Conservation (phyloP, 768 basidiomycete genomes). For the Ephemerocybe angulata region DNA sequence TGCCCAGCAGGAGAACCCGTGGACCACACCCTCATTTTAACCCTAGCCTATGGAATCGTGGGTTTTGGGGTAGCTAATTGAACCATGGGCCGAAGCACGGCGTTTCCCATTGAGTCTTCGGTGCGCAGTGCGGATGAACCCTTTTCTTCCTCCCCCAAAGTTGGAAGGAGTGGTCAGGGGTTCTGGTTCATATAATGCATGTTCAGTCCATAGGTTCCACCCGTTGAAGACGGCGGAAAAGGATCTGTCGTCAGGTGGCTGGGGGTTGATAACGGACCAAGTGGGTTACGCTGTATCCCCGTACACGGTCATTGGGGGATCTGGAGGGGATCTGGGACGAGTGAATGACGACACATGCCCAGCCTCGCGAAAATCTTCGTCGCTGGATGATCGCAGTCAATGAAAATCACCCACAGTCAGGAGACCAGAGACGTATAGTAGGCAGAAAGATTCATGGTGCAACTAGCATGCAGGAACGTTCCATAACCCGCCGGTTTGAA, state of each 20-base stretch:
- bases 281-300: not conserved
- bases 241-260: not conserved
- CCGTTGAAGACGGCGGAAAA: slow-evolving; percentile 2
- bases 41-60: slow-evolving; percentile 19
- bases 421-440: no score
- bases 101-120: no score
- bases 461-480: no score
- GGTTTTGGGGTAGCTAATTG: slow-evolving; percentile 12
- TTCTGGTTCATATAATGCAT: not conserved
- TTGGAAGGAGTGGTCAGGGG: not conserved
- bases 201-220: not conserved
- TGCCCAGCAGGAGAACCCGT: not conserved
- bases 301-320: not conserved
- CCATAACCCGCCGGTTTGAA: no score
- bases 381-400: no score
- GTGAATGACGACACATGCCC: not conserved
- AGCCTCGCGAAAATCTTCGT: no score
- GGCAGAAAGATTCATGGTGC: no score
- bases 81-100: no score
- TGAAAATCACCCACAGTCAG: no score
- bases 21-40: not conserved
- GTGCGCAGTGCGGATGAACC: no score
- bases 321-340: not conserved
- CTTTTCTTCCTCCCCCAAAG: no score
- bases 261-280: not conserved